These are phyloP conservation scores for Vitis hybrid DNA, from an alignment of 177 flowering plant species.

Conservation along the genomic window DNA sequence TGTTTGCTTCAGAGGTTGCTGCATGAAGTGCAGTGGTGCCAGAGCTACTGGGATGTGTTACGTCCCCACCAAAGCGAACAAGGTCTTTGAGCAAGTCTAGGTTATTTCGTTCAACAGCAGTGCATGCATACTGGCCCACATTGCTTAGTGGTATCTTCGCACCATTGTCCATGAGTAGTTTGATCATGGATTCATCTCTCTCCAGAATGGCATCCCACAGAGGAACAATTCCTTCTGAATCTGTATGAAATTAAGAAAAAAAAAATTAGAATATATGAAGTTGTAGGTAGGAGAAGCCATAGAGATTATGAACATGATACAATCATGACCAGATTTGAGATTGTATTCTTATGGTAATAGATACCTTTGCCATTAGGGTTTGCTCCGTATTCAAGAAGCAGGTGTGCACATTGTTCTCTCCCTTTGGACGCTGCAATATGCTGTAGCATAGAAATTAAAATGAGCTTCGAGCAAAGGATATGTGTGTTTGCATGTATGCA, in stretches of 20 bases:
- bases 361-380: conserved; percentile 54
- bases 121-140: conserved; percentile 70
- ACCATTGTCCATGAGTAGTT: conserved; percentile 60
- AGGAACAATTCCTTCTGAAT: conserved; percentile 78
- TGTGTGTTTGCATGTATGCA: background rate
- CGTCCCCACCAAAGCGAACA: conserved; percentile 55
- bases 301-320: background rate
- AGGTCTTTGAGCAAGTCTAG: conserved; percentile 66
- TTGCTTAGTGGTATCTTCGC: conserved; percentile 55
- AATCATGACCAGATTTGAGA: no score
- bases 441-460: conserved; percentile 26
- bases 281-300: no score
- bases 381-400: conserved; percentile 57
- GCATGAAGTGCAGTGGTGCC: conserved; percentile 81
- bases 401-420: conserved; percentile 34
- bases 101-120: conserved; percentile 66
- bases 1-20: conserved; percentile 78
- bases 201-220: conserved; percentile 81
- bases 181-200: conserved; percentile 47
- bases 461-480: background rate
- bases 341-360: background rate
- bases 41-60: conserved; percentile 42
- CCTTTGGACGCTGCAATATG: conserved; percentile 61
- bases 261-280: no score
- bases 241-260: conserved; percentile 33